Evolutionary conservation across 768 basidiomycete species (phyloP), one percentile per base, ranked within the genome.

Genomic region (Mycena crocata): DNA sequence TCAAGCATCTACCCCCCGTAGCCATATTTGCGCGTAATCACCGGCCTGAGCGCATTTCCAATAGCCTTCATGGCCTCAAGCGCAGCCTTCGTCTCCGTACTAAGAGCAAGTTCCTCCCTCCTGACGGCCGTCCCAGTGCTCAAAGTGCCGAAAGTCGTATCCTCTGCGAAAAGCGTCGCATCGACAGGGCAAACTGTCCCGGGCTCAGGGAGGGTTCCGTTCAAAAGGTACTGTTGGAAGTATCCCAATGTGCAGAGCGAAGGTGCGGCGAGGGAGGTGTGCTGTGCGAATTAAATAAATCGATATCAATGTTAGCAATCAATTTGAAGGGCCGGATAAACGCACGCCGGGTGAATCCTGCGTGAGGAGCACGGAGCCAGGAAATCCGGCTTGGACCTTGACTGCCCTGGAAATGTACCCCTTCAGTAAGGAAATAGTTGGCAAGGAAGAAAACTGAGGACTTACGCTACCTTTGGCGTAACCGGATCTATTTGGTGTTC

Each of bases 141-240:
- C n/a, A n/a, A n/a, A n/a, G n/a, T n/a, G n/a, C n/a, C n/a, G n/a
- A n/a, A n/a, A n/a, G n/a, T n/a, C n/a, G n/a, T n/a, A n/a, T n/a
- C n/a, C n/a, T n/a, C n/a, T n/a, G n/a, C 50, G 55, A 73, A 73
- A 21, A 72, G 37, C 17, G 48, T 42, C 9, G 52, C 60, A 10
- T 74, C 68, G 30, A 68, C 58, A 15, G 72, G 55, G 59, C 75
- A 76, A 21, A 73, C 62, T 14, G 74, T 76, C 30, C 67, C 73
- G 21, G 68, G 64, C 39, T 56, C 42, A 17, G 75, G 75, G 6
- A 76, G 66, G 15, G 57, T 71, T 40, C 75, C 74, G 23, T 75
- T 64, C 30, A 23, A 24, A 42, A 76, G 72, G 48, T 75, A 76
- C n/a, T 56, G 64, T 8, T 61, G 46, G 40, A 76, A 59, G 39